Conservation (phyloP, 306 rosid genomes). For the Oxytropis ochrocephala region DNA sequence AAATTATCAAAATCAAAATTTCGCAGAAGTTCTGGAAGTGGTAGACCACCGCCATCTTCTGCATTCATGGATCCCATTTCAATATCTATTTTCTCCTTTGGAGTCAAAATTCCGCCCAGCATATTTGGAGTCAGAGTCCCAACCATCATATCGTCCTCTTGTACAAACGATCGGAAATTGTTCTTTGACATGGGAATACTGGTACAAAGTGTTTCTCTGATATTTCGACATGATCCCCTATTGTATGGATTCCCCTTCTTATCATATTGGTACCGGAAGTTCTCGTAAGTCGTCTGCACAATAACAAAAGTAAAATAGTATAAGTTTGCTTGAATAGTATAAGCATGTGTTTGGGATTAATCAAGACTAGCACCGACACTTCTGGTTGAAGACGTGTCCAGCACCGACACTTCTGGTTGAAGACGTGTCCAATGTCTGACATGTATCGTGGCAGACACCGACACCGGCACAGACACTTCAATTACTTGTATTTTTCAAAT, state of each 20-base stretch:
- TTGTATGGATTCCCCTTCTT: slow-evolving; percentile 77
- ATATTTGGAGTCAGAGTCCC: slow-evolving; percentile 38
- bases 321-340: not conserved
- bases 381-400: too few species aligned
- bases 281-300: slow-evolving; percentile 89
- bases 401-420: too few species aligned
- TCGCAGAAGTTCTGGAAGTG: slow-evolving; percentile 55
- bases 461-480: too few species aligned
- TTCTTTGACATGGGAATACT: slow-evolving; percentile 43
- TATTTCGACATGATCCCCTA: slow-evolving; percentile 44
- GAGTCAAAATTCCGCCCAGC: slow-evolving; percentile 30
- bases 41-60: slow-evolving; percentile 37
- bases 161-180: slow-evolving; percentile 49
- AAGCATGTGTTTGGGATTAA: not conserved
- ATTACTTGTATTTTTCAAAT: too few species aligned
- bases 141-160: slow-evolving; percentile 39
- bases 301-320: slow-evolving; percentile 2
- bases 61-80: slow-evolving; percentile 65
- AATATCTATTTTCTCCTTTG: slow-evolving; percentile 70
- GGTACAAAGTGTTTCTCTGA: slow-evolving; percentile 59
- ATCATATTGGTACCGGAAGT: slow-evolving; percentile 77
- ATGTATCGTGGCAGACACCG: too few species aligned
- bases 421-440: too few species aligned
- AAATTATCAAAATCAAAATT: slow-evolving; percentile 49
- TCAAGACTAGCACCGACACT: too few species aligned